Evolutionary conservation across 1,139 yeast genomes (phyloP), one percentile per base, ranked within the genome.

Genomic region (Geotrichum armillariae): DNA sequence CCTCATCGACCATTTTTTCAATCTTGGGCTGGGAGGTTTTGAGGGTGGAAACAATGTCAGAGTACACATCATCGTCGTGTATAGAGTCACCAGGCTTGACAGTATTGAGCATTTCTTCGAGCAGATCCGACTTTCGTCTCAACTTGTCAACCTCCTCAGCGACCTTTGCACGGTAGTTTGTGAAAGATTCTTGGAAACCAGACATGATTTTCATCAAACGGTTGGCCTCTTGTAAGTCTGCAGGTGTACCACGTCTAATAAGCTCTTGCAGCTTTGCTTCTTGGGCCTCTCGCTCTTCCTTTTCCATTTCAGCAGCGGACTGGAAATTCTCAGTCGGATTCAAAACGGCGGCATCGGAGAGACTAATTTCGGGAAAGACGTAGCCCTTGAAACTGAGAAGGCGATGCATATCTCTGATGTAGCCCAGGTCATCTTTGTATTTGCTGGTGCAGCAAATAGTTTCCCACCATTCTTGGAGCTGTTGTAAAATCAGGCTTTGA

Each of bases 191-290:
- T 47, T 68, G 60, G 72, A 88, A 93, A 2, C 99, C 99, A 8
- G 99, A 96, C 97, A 93, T 91, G 60, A 93, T 83, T 66, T 91
- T 90, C 99, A 93, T 94, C 66, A 93, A 77, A 60, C 86, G 87
- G 68, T 93, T 93, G 35, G 99, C 99, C 68, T 93, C 99, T 63
- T 86, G 90, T 64, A 93, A 78, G 69, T 93, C 99, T 58, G 85
- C 88, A 1, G 99, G 98, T 67, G 89, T 86, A 29, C 99, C 99
- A 63, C 98, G 79, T 70, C 98, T 83, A 58, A 93, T 86, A 57
- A 93, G 77, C 67, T 94, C 99, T 70, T 94, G 99, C 57, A 93
- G 77, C 70, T 94, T 94, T 16, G 99, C 99, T 57, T 89, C 80
- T 64, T 91, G 96, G 1, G 95, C 97, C 50, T 89, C 75, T 47